Evolutionary conservation across 2,329 filamentous ascomycete genomes (phyloP).

Genomic region (Pseudomassariella vexata): DNA sequence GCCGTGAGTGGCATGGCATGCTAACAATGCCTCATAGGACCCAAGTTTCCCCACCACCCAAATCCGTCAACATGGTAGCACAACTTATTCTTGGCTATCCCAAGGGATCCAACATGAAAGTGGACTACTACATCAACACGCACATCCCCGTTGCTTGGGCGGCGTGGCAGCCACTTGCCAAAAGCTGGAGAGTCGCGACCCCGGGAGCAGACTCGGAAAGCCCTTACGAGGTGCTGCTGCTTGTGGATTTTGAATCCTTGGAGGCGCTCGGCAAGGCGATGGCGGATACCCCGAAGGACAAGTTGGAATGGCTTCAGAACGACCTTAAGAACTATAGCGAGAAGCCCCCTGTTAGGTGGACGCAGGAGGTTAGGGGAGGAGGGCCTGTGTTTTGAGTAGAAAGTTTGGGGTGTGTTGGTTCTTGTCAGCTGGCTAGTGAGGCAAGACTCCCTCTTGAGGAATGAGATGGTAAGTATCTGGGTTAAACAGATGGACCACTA

Average conservation of each 20-base stretch:
- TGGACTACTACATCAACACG: constrained; percentile 10
- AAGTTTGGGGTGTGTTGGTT: no score
- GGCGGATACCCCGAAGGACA: not conserved
- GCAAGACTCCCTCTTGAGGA: no score
- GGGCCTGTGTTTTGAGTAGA: no score
- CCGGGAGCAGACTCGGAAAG: constrained; percentile 1
- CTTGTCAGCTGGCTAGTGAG: no score
- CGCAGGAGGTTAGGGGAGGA: constrained; percentile 1
- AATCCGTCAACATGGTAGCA: constrained; percentile 3
- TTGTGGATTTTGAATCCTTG: constrained; percentile 5
- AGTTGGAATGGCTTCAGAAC: constrained; percentile 5
- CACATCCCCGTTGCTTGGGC: constrained; percentile 6
- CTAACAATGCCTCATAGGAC: no score
- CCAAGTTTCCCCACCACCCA: no score
- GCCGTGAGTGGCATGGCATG: no score
- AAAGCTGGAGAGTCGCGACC: constrained; percentile 4
- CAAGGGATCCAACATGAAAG: constrained; percentile 8
- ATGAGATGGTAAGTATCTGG: no score
- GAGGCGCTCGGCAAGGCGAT: constrained; percentile 6
- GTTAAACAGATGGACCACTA: no score
- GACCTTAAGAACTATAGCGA: constrained; percentile 9
- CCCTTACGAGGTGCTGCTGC: constrained; percentile 9
- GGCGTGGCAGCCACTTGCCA: constrained; percentile 5
- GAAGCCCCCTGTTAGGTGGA: constrained; percentile 6
- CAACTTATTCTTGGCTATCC: constrained; percentile 8